These are phyloP conservation scores for Helotiales sp. DNA, from an alignment of 2,329 filamentous ascomycete species.

Conservation along the genomic window DNA sequence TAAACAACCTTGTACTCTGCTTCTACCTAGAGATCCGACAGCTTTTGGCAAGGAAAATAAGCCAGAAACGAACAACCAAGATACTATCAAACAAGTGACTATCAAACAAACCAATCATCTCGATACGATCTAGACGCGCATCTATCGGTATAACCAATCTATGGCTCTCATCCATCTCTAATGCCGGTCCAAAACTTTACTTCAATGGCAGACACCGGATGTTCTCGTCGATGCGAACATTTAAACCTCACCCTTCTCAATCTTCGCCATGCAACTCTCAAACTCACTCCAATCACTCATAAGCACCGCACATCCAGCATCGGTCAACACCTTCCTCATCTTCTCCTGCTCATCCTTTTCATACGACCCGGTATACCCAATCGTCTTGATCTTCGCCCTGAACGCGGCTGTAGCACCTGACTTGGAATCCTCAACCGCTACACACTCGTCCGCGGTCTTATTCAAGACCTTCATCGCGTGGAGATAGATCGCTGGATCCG, in stretches of 20 bases:
- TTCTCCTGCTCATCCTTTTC: constrained; percentile 53
- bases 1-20: too few relatives aligned
- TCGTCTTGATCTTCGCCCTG: constrained; percentile 75
- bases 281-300: constrained; percentile 63
- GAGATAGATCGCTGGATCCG: constrained; percentile 85
- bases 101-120: not conserved
- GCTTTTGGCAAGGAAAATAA: not conserved
- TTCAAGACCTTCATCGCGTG: constrained; percentile 73
- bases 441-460: constrained; percentile 67
- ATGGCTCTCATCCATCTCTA: not conserved
- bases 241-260: constrained; percentile 26
- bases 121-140: not conserved
- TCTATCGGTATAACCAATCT: constrained; percentile 2
- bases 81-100: not conserved
- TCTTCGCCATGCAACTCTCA: constrained; percentile 23
- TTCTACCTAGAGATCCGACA: not conserved
- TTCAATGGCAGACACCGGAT: too few relatives aligned
- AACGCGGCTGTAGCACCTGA: constrained; percentile 77
- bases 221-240: not conserved
- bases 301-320: constrained; percentile 62
- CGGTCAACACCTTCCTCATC: constrained; percentile 62
- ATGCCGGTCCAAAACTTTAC: too few relatives aligned
- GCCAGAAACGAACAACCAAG: not conserved
- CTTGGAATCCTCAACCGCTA: constrained; percentile 88
- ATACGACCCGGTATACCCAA: constrained; percentile 86